phyloP scores from a whole-genome alignment of 2,329 filamentous ascomycete genomes.

The Fusarium newnesense region DNA sequence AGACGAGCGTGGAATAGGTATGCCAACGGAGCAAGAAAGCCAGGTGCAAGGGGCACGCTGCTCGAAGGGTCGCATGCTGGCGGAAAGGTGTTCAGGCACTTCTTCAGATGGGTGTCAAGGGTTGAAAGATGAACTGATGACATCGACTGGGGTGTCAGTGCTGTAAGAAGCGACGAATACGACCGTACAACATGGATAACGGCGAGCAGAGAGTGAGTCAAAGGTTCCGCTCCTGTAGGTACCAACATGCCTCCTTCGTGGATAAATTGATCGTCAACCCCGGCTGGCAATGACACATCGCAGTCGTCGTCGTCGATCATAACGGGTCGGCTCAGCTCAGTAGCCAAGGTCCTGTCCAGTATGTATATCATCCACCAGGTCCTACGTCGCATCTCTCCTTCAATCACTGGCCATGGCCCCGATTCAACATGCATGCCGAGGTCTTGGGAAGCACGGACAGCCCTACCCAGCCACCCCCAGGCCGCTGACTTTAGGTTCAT shows the following conservation, averaged over 20 bases:
- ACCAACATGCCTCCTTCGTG: slow-evolving; percentile 66
- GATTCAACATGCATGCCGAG: slow-evolving; percentile 82
- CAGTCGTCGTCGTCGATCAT: slow-evolving; percentile 90
- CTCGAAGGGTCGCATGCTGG: slow-evolving; percentile 76
- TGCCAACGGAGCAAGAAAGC: slow-evolving; percentile 78
- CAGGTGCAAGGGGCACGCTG: slow-evolving; percentile 75
- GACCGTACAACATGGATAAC: slow-evolving; percentile 85
- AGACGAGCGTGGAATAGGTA: slow-evolving; percentile 87
- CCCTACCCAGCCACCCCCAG: slow-evolving; percentile 85
- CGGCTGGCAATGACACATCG: slow-evolving; percentile 81
- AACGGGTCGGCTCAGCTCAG: slow-evolving; percentile 83
- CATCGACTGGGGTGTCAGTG: slow-evolving; percentile 74
- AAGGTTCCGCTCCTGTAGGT: slow-evolving; percentile 62
- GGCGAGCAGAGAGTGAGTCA: slow-evolving; percentile 78
- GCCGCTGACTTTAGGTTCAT: slow-evolving; percentile 86
- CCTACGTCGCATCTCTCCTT: slow-evolving; percentile 85
- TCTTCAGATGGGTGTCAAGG: slow-evolving; percentile 83
- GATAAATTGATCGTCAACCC: slow-evolving; percentile 83
- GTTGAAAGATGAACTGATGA: slow-evolving; percentile 74
- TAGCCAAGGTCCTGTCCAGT: slow-evolving; percentile 81
- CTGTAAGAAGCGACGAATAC: slow-evolving; percentile 77
- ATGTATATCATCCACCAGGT: slow-evolving; percentile 97
- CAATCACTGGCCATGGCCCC: slow-evolving; percentile 77
- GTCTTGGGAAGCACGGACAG: slow-evolving; percentile 84
- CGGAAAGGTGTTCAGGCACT: slow-evolving; percentile 81